Base-by-base conservation (phyloP, 176 grass and related monocot species). In the Miscanthus lutarioriparius region DNA sequence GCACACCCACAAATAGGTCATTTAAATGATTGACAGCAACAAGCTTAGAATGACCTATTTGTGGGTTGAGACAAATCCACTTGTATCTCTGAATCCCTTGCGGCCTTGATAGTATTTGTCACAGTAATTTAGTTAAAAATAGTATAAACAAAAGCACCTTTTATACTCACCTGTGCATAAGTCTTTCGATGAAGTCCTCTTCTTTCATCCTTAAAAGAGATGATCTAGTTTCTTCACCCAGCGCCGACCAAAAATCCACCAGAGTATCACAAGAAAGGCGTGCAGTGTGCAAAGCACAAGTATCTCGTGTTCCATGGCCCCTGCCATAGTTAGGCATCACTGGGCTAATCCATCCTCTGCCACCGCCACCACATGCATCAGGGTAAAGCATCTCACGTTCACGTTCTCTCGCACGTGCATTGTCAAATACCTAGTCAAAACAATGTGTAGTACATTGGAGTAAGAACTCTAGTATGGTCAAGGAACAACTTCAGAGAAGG, bases 331-430 rank as follows among this genome's bases (percentile, higher is more conserved):
- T 91, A 83, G 88, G 74, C 19, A 91, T 89, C 22, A 84, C 85
- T 38, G 88, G 91, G 87, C 91, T 94, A 84, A 97, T 97, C 94
- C 94, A 97, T 44, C 94, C 91, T 89, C 91, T 97, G 39, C 89
- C 91, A 70, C 77, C 77, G 2, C 91, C 94, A 82, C 94, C 94
- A 68, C 94, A 97, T 35, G 94, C 94, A 79, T 97, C 94, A 90
- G 91, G 94, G 62, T 97, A 97, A 40, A 97, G 85, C 89, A 97
- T 87, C 82, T 97, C 91, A 28, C 94, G 77, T 62, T 97, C 94
- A 58, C 83, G 89, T 83, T 97, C 94, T 67, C 94, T 92, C 2
- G 80, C 89, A 78, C 89, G 85, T 86, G 94, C 94, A 86, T 85
- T 92, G 67, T 97, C 94, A 94, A 97, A 97, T 73, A 97, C 89